Evolutionary conservation across 768 basidiomycete species (phyloP).

Genomic region (Amanita jacksonii): DNA sequence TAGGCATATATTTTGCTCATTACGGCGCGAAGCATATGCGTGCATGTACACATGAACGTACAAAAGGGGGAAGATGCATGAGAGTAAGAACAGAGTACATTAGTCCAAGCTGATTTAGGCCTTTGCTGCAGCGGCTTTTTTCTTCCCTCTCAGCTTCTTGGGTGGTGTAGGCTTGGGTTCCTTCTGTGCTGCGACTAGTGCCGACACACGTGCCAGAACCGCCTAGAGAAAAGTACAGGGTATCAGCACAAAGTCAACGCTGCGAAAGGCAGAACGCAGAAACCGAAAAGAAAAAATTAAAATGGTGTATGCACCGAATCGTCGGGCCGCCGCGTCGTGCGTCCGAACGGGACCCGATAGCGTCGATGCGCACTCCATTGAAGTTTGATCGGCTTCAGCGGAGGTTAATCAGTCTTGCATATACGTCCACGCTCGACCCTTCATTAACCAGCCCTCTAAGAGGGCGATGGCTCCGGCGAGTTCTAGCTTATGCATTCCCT

Average conservation of each 20-base stretch:
- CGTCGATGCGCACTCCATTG: conserved; percentile 55
- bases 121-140: conserved; percentile 24
- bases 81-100: conserved; percentile 14
- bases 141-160: conserved; percentile 70
- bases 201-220: conserved; percentile 67
- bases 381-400: conserved; percentile 53
- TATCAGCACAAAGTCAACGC: conserved; percentile 12
- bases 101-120: conserved; percentile 15
- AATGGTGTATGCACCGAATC: conserved; percentile 58
- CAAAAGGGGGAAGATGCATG: conserved; percentile 15
- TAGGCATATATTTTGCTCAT: conserved; percentile 4
- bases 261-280: conserved; percentile 11
- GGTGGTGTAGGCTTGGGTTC: conserved; percentile 57
- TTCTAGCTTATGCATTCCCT: conserved; percentile 69
- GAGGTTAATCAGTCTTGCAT: conserved; percentile 61
- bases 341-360: conserved; percentile 67
- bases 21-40: not conserved
- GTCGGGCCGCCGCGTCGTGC: conserved; percentile 55
- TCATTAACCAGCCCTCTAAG: conserved; percentile 38
- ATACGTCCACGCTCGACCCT: conserved; percentile 89
- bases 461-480: conserved; percentile 55
- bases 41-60: conserved; percentile 17
- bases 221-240: conserved; percentile 35
- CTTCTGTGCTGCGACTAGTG: conserved; percentile 58
- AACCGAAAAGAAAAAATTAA: conserved; percentile 12